Evolutionary conservation across 2,329 filamentous ascomycete genomes (phyloP).

Genomic region (Trichophyton verrucosum): DNA sequence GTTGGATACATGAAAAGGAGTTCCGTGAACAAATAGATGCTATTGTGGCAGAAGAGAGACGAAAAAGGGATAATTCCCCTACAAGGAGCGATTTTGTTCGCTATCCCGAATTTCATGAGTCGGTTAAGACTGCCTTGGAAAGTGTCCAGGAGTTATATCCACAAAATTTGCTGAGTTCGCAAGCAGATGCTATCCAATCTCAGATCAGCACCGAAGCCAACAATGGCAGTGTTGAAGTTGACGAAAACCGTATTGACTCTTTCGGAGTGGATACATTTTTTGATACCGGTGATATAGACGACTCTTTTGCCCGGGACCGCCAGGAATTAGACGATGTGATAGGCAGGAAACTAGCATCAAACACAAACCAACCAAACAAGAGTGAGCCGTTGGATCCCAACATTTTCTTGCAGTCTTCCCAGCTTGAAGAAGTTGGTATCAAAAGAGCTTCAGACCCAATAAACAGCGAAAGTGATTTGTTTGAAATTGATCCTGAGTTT

Average conservation of each 20-base stretch:
- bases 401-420: conserved; percentile 2
- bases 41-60: conserved; percentile 53
- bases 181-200: conserved; percentile 12
- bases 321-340: neutral
- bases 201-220: neutral
- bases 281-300: conserved; percentile 20
- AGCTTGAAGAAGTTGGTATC: conserved; percentile 21
- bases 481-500: conserved; percentile 24
- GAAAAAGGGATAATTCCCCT: conserved; percentile 31
- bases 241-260: conserved; percentile 49
- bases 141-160: conserved; percentile 82
- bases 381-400: neutral
- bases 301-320: neutral
- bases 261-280: conserved; percentile 31
- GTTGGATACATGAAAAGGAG: conserved; percentile 88
- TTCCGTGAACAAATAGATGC: conserved; percentile 53
- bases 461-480: conserved; percentile 21
- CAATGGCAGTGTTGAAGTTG: conserved; percentile 40
- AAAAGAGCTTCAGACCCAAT: conserved; percentile 16
- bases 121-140: conserved; percentile 64
- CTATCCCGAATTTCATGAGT: conserved; percentile 40
- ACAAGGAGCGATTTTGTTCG: conserved; percentile 53
- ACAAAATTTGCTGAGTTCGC: conserved; percentile 51
- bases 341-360: too few species aligned
- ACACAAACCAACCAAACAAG: neutral